A percentile compares a stretch with the other conserved stretches of the same genome.
Evolutionary conservation across 225 moss, liverwort and hornwort species (phyloP).

Genomic region (Sphagnum tenellum): DNA sequence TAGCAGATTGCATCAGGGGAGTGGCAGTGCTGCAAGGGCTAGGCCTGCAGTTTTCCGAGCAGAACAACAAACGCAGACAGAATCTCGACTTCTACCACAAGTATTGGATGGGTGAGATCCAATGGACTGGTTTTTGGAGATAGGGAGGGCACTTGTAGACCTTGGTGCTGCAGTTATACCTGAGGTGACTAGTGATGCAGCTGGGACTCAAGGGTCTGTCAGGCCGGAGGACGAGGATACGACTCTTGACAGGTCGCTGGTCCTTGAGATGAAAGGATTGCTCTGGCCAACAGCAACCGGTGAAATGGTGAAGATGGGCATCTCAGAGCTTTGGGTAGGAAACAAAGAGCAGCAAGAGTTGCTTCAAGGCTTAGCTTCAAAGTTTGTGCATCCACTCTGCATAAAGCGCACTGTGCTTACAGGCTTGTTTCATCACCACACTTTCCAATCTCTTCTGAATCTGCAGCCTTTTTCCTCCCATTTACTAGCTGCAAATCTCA

Average conservation of each 20-base stretch:
- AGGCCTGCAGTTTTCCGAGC: slow-evolving; percentile 23
- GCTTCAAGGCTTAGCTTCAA: slow-evolving; percentile 46
- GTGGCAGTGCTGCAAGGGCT: slow-evolving; percentile 6
- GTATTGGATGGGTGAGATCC: slow-evolving; percentile 52
- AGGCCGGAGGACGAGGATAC: slow-evolving; percentile 13
- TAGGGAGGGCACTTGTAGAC: slow-evolving; percentile 71
- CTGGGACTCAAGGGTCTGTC: neutral
- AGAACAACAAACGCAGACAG: slow-evolving; percentile 26
- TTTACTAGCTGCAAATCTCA: slow-evolving; percentile 59
- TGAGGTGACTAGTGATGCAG: slow-evolving; percentile 27
- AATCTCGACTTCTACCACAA: slow-evolving; percentile 2
- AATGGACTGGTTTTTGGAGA: slow-evolving; percentile 51
- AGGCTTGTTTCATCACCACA: slow-evolving; percentile 45
- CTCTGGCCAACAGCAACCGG: slow-evolving; percentile 63
- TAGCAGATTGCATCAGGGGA: slow-evolving; percentile 13
- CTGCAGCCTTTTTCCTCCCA: slow-evolving; percentile 61
- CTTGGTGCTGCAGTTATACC: slow-evolving; percentile 50
- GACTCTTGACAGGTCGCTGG: slow-evolving; percentile 21
- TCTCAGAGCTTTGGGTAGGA: slow-evolving; percentile 73
- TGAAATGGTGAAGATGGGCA: slow-evolving; percentile 61
- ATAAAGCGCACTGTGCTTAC: slow-evolving; percentile 56
- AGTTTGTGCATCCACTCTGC: slow-evolving; percentile 67
- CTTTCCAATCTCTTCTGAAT: slow-evolving; percentile 47
- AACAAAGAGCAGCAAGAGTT: slow-evolving; percentile 68
- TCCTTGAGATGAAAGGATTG: slow-evolving; percentile 64